Evolutionary conservation across 2,329 filamentous ascomycete species (phyloP).

Genomic region (Dactylellina sp.): DNA sequence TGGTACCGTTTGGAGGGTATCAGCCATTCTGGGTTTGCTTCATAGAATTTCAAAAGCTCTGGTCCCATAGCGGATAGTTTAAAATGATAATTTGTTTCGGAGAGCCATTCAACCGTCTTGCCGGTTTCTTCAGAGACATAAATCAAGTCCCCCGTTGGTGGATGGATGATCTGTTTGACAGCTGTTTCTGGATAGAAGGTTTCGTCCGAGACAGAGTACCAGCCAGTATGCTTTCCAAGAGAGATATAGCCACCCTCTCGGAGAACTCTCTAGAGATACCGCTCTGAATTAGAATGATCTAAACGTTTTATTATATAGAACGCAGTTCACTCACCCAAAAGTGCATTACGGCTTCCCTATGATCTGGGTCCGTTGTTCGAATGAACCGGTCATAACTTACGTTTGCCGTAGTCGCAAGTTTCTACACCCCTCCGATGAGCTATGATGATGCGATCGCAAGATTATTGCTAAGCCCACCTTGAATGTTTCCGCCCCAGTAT

Average conservation of each 20-base stretch:
- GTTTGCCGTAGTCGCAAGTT: constrained; percentile 76
- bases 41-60: constrained; percentile 82
- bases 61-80: constrained; percentile 84
- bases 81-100: constrained; percentile 95
- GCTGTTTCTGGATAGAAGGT: constrained; percentile 87
- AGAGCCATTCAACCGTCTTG: constrained; percentile 92
- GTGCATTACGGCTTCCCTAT: constrained; percentile 85
- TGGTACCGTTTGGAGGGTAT: constrained; percentile 77
- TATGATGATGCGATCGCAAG: background rate
- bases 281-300: background rate
- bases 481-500: constrained; percentile 83
- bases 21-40: constrained; percentile 80
- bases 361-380: constrained; percentile 85
- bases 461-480: constrained; percentile 65
- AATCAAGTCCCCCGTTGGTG: constrained; percentile 75
- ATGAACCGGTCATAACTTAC: constrained; percentile 88
- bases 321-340: constrained; percentile 74
- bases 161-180: constrained; percentile 79
- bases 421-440: constrained; percentile 62
- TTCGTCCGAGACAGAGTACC: constrained; percentile 97
- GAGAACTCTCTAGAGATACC: constrained; percentile 69
- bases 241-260: constrained; percentile 83
- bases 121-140: constrained; percentile 81
- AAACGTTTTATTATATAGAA: constrained; percentile 41
- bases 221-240: constrained; percentile 86